Base-by-base conservation (phyloP, 306 rosid species). In the Cicer pinnatifidum region DNA sequence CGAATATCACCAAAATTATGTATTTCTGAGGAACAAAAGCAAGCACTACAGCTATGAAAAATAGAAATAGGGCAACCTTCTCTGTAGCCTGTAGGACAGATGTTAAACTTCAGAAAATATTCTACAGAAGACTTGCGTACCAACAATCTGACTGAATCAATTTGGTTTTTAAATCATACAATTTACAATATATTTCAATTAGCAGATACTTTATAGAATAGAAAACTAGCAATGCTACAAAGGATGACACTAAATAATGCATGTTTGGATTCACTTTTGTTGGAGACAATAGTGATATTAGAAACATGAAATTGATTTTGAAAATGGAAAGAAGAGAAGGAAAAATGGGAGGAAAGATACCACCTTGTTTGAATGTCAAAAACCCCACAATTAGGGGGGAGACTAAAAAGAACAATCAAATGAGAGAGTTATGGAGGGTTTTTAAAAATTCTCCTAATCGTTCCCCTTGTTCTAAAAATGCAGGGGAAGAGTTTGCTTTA, bases 21-120 rank as follows among this genome's bases (percentile, higher is more conserved):
- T 82, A 87, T 48, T 63, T 86, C 28, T 75, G 48, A 39, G 97
- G 96, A 80, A 91, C 79, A 74, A 89, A 89, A 75, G 88, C 97
- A 59, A 91, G 71, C 51, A 82, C 85, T 11, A 76, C 89, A 72
- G 94, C 97, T 77, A 80, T 45, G 71, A 85, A 67, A 60, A 89
- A 60, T 16, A 93, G 88, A 73, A 86, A 19, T 13, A 89, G 10
- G 4, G 86, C 92, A 73, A 89, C 89, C 84, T 73, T 85, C 81
- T 88, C 97, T 7, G 96, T 91, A 17, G 92, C 98, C 98, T 93
- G 85, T 70, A 79, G 78, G 58, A 65, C 19, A 81, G 40, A 63
- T 8, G 37, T 20, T 57, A 48, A 80, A 50, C 35, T n/a, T 41
- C 9, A 53, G 11, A 63, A 61, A 46, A 44, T 0, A 54, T 72